Evolutionary conservation across 768 basidiomycete species (phyloP).

Genomic region (Asterophora parasitica): DNA sequence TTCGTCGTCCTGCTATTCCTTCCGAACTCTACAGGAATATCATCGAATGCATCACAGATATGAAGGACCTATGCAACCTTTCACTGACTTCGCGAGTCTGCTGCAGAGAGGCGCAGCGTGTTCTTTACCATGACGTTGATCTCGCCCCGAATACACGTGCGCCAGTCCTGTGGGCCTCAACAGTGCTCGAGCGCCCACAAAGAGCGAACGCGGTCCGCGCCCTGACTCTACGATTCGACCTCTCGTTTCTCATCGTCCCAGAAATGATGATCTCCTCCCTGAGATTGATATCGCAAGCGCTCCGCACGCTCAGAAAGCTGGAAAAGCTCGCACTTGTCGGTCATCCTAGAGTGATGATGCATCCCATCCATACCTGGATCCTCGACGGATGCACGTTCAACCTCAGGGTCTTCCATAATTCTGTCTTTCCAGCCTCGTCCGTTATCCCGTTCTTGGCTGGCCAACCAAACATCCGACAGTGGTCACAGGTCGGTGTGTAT

Average conservation of each 20-base stretch:
- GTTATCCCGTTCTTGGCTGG: constrained; percentile 15
- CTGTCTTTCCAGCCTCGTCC: constrained; percentile 14
- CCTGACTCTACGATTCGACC: constrained; percentile 17
- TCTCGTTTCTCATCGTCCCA: constrained; percentile 18
- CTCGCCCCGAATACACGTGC: constrained; percentile 13
- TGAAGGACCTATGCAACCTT: constrained; percentile 14
- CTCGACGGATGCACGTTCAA: constrained; percentile 18
- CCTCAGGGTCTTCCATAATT: constrained; percentile 15
- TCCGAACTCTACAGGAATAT: constrained; percentile 16
- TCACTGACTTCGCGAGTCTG: constrained; percentile 15
- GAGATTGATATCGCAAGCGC: constrained; percentile 14
- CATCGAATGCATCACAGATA: constrained; percentile 14
- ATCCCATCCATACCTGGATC: constrained; percentile 17
- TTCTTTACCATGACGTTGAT: constrained; percentile 15
- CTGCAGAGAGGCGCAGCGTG: constrained; percentile 15
- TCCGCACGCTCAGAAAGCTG: constrained; percentile 13
- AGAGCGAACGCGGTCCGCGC: constrained; percentile 13
- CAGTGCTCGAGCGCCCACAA: constrained; percentile 12
- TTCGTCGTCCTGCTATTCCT: constrained; percentile 6
- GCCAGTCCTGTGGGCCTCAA: constrained; percentile 16
- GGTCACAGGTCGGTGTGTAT: constrained; percentile 14
- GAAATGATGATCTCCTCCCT: constrained; percentile 14
- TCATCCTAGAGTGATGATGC: constrained; percentile 19
- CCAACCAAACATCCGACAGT: constrained; percentile 12
- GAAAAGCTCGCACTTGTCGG: constrained; percentile 14